These are phyloP conservation scores for Myriosclerotinia duriaeana DNA, from an alignment of 2,329 filamentous ascomycete genomes.

Conservation along the genomic window DNA sequence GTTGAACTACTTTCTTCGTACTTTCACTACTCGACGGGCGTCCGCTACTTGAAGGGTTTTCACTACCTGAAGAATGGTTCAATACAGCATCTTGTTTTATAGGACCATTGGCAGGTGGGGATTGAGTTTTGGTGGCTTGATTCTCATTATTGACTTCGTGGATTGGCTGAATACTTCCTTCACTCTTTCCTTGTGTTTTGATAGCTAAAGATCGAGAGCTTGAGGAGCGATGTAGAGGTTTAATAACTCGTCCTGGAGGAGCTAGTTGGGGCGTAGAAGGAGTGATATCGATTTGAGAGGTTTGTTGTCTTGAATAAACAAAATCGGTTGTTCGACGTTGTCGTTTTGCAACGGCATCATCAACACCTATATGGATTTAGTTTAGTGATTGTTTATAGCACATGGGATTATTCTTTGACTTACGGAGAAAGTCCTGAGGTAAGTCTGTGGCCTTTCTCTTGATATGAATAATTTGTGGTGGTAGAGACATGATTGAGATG, in stretches of 20 bases:
- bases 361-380: constrained; percentile 32
- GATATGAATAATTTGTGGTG: constrained; percentile 38
- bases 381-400: not conserved
- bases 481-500: constrained; percentile 36
- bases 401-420: constrained; percentile 14
- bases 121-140: not conserved
- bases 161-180: constrained; percentile 1
- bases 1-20: constrained; percentile 36
- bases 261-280: constrained; percentile 16
- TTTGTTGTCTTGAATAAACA: constrained; percentile 38
- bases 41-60: not conserved
- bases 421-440: constrained; percentile 41
- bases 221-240: constrained; percentile 28
- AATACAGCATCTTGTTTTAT: not conserved
- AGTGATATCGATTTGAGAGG: constrained; percentile 10
- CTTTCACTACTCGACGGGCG: not conserved
- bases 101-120: not conserved
- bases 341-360: constrained; percentile 36
- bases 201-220: constrained; percentile 24
- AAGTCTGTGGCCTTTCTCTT: constrained; percentile 41
- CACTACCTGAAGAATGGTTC: not conserved
- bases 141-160: constrained; percentile 9
- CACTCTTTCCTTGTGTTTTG: not conserved
- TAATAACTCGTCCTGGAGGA: constrained; percentile 30
- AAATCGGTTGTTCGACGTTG: constrained; percentile 33